Base-by-base conservation (phyloP, 2,329 filamentous ascomycete species). In the Scedosporium dehoogii region DNA sequence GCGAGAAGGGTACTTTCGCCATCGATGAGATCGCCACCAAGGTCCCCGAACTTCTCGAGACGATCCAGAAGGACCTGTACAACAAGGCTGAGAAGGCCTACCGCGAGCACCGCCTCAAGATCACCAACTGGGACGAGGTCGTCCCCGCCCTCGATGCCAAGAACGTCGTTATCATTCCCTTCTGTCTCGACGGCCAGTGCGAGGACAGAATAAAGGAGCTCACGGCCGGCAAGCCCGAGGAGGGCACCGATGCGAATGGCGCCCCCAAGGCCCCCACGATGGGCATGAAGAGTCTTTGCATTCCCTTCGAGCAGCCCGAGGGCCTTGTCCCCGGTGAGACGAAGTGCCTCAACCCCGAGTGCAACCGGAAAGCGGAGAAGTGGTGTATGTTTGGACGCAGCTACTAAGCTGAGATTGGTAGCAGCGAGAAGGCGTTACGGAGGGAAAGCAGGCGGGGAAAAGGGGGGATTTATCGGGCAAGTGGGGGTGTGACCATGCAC, bases 171-270 rank as follows among this genome's bases (percentile, higher is more conserved):
- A 79, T 97, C 64, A 96, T 97, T 67, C 93, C 93, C 61, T 90
- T 91, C 80, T 99, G 96, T 73, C 80, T 92, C 65, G 89, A 85
- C 42, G 77, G 78, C 67, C 86, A 90, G 73, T 97, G 93, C 72
- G 93, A 97, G 77, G 93, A 97, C 70, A 85, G 91, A 74, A 91
- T 97, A 79, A 97, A 97, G 84, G 91, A 96, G 63, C 81, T 92
- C 72, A 96, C 91, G 66, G 91, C 89, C 53, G 88, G 89, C 66
- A 89, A 87, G 68, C 87, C 86, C 63, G 81, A 85, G 62, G 85
- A 80, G 68, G 75, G 79, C 62, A 55, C 46, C 14, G 75, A 76
- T 59, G 73, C 33, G 33, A 38, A 78, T 41, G 79, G 82, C 58
- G 81, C 84, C 66, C 76, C 82, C 67, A 80, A 79, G 70, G 75